Evolutionary conservation across 352 stramenopile genomes (phyloP).

Genomic region (Globisporangium paroecandrum): DNA sequence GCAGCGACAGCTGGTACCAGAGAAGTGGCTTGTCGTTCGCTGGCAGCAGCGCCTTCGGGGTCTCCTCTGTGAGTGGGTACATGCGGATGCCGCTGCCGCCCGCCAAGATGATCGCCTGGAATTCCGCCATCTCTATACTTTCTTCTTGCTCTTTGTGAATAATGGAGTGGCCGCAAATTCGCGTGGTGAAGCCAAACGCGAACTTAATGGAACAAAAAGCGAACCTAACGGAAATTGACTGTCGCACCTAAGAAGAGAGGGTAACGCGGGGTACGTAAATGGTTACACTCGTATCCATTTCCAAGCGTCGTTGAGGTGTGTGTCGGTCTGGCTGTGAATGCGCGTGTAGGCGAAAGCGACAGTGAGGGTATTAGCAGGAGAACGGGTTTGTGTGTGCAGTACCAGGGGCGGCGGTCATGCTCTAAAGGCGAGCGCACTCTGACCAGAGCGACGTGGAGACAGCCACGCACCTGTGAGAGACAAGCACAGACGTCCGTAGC

Average conservation of each 20-base stretch:
- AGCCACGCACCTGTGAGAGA: background rate
- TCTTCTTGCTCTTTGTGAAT: background rate
- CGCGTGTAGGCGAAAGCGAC: background rate
- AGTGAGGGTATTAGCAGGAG: background rate
- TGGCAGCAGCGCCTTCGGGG: slow-evolving; percentile 64
- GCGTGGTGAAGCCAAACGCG: background rate
- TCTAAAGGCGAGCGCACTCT: background rate
- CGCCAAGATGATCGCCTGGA: slow-evolving; percentile 81
- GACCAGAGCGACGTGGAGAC: background rate
- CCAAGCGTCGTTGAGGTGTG: background rate
- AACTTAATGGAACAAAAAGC: background rate
- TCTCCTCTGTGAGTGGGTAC: slow-evolving; percentile 77
- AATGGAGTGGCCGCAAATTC: background rate
- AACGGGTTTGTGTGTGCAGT: background rate
- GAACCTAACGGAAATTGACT: background rate
- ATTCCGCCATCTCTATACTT: slow-evolving; percentile 56
- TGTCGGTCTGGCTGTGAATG: background rate
- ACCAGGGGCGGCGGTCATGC: background rate
- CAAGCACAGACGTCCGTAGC: background rate
- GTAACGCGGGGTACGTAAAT: background rate
- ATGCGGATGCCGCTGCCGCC: slow-evolving; percentile 75
- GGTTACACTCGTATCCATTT: background rate
- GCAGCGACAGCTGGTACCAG: slow-evolving; percentile 80
- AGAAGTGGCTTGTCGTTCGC: slow-evolving; percentile 66
- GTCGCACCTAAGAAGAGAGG: background rate